Evolutionary conservation across 768 basidiomycete species (phyloP), one percentile per base, ranked within the genome.

Genomic region (Fomitopsis pulvina): DNA sequence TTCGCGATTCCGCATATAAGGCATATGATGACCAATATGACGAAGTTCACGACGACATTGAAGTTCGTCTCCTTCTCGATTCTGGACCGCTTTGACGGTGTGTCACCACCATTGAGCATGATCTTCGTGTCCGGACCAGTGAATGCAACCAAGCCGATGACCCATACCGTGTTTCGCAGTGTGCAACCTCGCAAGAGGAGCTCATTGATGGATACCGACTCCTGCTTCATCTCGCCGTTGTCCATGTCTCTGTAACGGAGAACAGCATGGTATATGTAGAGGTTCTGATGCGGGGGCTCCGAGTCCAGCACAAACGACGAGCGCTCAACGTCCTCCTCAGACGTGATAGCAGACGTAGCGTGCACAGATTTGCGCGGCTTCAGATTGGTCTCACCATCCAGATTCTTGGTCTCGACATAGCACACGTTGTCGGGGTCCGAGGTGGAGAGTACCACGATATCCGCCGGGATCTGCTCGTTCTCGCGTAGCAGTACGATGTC

Each of bases 61-160:
- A 93, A 95, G 67, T 95, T 98, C 8, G 95, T 98, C 74, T 98
- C 95, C 70, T 83, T 88, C 71, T 97, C 93, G 62, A 98, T 97
- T 75, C 94, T 98, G 61, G 86, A 90, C 52, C 91, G 85, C 63
- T 98, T 98, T n/a, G 88, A 92, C 1, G 94, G 93, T 1, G 92
- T 97, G 12, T 84, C 85, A 18, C 94, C 93, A 28, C 90, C 89
- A 56, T 94, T 94, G 51, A 92, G 69, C 80, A 91, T 88, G 58
- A 92, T 92, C 76, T 90, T 92, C 34, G 90, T 88, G 68, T 97
- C 94, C 1, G 81, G 78, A 32, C 94, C 94, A 0, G 94, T 97
- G 67, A 92, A 97, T 22, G 85, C 85, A 11, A 96, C 93, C n/a
- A 97, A 66, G 4, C 92, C 93, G 53, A 97, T 87, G 44, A 93